Percentiles rank a stretch among this genome's conserved stretches.
Evolutionary conservation across 2,329 filamentous ascomycete species (phyloP).

Genomic region (Taxawa tesnikishii): DNA sequence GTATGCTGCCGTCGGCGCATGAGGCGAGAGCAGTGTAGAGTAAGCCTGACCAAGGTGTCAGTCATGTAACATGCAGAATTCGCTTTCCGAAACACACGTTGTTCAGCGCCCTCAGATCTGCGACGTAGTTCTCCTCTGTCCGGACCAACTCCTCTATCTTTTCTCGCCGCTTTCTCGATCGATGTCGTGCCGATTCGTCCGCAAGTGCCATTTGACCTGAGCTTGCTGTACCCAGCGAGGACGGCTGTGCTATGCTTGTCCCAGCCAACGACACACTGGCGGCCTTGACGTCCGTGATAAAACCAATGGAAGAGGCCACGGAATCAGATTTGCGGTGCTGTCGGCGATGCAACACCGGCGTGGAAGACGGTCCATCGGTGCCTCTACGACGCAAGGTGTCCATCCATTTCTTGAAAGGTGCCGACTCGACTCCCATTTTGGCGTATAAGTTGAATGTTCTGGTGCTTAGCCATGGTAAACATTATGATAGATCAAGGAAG

Average conservation of each 20-base stretch:
- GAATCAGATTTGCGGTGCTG: constrained; percentile 35
- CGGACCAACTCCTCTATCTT: constrained; percentile 75
- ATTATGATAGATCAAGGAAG: too few species aligned
- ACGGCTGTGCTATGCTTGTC: constrained; percentile 54
- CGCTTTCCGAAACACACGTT: constrained; percentile 47
- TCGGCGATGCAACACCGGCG: background rate
- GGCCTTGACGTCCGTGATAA: constrained; percentile 70
- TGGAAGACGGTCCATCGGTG: too few species aligned
- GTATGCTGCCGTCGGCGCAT: constrained; percentile 13
- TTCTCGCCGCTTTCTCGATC: constrained; percentile 62
- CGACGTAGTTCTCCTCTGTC: constrained; percentile 81
- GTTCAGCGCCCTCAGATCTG: constrained; percentile 73
- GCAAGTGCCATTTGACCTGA: constrained; percentile 34
- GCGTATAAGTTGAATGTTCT: too few species aligned
- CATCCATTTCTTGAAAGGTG: constrained; percentile 62
- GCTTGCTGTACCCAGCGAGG: constrained; percentile 38
- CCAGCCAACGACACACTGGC: constrained; percentile 67
- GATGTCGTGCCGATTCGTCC: constrained; percentile 58
- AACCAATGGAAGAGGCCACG: constrained; percentile 64
- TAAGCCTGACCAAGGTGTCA: constrained; percentile 22
- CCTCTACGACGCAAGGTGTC: constrained; percentile 51
- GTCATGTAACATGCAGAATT: background rate
- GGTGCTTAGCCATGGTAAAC: too few species aligned
- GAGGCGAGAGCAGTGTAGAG: constrained; percentile 26
- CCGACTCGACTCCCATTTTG: background rate